Percentiles rank a stretch among this genome's conserved stretches.
Evolutionary conservation across 345 rosid species (phyloP).

Genomic region (Hibiscus trionum): DNA sequence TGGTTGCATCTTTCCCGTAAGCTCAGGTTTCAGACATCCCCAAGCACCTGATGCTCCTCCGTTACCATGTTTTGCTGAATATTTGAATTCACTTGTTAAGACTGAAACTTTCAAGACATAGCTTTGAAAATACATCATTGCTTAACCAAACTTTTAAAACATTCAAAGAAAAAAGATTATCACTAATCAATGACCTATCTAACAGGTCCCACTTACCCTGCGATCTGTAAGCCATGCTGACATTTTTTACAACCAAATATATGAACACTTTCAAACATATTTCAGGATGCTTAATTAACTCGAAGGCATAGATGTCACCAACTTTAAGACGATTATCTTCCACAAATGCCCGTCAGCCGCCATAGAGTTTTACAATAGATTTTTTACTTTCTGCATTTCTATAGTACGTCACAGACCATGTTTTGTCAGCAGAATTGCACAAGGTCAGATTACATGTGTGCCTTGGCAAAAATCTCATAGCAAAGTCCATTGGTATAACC

Average conservation of each 20-base stretch:
- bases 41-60: not conserved
- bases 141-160: too few species aligned
- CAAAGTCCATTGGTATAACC: not conserved
- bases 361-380: not conserved
- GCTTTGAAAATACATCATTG: too few species aligned
- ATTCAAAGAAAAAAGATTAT: too few species aligned
- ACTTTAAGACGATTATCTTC: not conserved
- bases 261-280: not conserved
- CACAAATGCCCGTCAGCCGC: not conserved
- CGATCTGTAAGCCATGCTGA: not conserved
- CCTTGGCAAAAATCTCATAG: not conserved
- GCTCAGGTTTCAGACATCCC: not conserved
- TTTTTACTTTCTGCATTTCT: too few species aligned
- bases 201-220: not conserved
- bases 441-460: not conserved
- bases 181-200: not conserved
- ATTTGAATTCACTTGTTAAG: not conserved
- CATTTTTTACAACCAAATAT: not conserved
- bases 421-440: not conserved
- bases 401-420: not conserved
- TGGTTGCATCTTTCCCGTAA: not conserved
- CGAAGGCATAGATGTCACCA: constrained; percentile 9
- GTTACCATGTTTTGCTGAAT: not conserved
- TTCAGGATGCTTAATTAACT: not conserved
- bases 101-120: not conserved